These are phyloP conservation scores for Carnegiea gigantea DNA, from an alignment of 179 eudicot genomes.

Conservation along the genomic window DNA sequence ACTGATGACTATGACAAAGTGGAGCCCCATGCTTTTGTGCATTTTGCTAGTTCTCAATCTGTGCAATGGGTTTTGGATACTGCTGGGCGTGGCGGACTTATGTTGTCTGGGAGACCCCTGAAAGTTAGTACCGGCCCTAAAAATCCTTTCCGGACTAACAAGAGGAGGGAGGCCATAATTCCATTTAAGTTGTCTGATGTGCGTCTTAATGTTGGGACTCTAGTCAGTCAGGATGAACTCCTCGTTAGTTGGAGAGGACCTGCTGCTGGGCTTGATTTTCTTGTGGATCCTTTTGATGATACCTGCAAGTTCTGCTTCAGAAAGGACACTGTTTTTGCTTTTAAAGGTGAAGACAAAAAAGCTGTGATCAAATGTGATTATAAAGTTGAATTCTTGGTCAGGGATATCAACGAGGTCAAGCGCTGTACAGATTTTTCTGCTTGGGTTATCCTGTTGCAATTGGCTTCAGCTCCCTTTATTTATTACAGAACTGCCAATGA, in stretches of 20 bases:
- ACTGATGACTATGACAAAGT: slow-evolving; percentile 52
- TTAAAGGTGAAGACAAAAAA: slow-evolving; percentile 40
- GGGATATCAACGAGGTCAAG: slow-evolving; percentile 59
- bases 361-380: slow-evolving; percentile 65
- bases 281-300: slow-evolving; percentile 75
- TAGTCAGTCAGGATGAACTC: slow-evolving; percentile 52
- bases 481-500: slow-evolving; percentile 89
- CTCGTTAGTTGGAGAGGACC: slow-evolving; percentile 77
- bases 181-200: slow-evolving; percentile 63
- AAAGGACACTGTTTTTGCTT: slow-evolving; percentile 52
- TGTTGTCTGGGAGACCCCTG: slow-evolving; percentile 33
- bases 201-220: slow-evolving; percentile 52
- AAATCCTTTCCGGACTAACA: slow-evolving; percentile 61
- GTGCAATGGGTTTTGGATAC: slow-evolving; percentile 50
- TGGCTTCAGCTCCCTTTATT: slow-evolving; percentile 66
- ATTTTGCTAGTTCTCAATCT: slow-evolving; percentile 54
- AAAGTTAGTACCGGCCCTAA: slow-evolving; percentile 60
- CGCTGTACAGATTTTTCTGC: slow-evolving; percentile 36
- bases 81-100: slow-evolving; percentile 45
- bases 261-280: slow-evolving; percentile 51
- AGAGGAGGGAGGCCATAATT: slow-evolving; percentile 48
- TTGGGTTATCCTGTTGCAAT: slow-evolving; percentile 52
- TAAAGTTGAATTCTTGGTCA: slow-evolving; percentile 64
- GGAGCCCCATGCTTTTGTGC: slow-evolving; percentile 84
- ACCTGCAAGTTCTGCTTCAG: slow-evolving; percentile 61